Evolutionary conservation across 768 basidiomycete genomes (phyloP), one percentile per base, ranked within the genome.

Genomic region (Ephemerocybe angulata): DNA sequence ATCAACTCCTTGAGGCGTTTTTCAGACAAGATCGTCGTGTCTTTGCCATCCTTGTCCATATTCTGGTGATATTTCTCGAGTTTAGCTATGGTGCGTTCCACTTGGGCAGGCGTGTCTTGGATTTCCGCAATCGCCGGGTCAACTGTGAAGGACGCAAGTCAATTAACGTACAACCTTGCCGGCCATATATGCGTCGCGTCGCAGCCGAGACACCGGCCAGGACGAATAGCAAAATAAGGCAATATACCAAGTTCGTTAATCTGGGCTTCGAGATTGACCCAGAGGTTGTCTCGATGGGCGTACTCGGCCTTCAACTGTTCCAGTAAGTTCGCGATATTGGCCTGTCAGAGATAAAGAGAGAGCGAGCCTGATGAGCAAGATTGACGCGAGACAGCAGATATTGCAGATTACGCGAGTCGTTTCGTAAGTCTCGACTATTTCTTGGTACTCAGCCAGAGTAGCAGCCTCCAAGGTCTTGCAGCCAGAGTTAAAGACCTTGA

Each of bases 41-140:
- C 64, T 25, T 58, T 58, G 43, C 63, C 63, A 29, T 70, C 70
- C 44, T 73, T 75, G 33, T 73, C 72, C 7, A 80, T 60, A 13
- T 63, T 65, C 57, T 78, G 82, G 57, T 71, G 69, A 55, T 78
- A 77, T 66, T 82, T 84, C 57, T 88, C 86, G 7, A 83, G 68
- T 12, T 63, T 65, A 1, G 74, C 67, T 47, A 86, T 78, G 7
- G 74, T 73, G 40, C 75, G 74, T 61, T 87, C 86, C 29, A 81
- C 65, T 42, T 76, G 75, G 28, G 63, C 72, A 4, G 84, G 83
- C n/a, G 80, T 61, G 21, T 70, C 74, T 56, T 76, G 72, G 29
- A 82, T 59, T 24, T 65, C 63, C 24, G 70, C 71, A 19, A 75
- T 65, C 1, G 77, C 73, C 19, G 73, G 76, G 7, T 73, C 73